Evolutionary conservation across 345 rosid species (phyloP).

Genomic region (Aegle marmelos): DNA sequence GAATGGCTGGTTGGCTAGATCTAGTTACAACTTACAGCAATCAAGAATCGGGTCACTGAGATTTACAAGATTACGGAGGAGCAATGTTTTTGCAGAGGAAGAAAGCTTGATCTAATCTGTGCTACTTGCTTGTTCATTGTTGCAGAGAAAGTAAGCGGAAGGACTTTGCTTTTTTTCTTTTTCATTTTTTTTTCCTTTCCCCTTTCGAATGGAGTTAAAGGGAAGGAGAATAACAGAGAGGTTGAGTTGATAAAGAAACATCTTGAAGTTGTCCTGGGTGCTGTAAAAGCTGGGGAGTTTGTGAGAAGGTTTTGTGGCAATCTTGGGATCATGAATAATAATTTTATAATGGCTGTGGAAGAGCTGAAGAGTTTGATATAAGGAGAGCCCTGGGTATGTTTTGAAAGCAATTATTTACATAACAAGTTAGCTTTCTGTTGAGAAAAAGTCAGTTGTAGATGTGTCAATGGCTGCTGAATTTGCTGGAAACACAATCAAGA

Average conservation of each 20-base stretch:
- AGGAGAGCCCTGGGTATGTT: slow-evolving; percentile 21
- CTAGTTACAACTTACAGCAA: background rate
- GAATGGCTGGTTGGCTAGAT: slow-evolving; percentile 12
- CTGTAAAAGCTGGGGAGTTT: background rate
- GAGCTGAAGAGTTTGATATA: slow-evolving; percentile 19
- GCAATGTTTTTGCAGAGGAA: background rate
- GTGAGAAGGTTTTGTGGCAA: slow-evolving; percentile 15
- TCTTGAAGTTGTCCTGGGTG: background rate
- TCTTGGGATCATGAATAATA: slow-evolving; percentile 17
- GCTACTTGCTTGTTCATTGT: slow-evolving; percentile 19
- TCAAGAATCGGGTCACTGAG: slow-evolving; percentile 12
- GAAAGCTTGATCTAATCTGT: background rate
- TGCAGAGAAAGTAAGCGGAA: slow-evolving; percentile 13
- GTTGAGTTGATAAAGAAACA: background rate
- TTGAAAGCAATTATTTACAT: slow-evolving; percentile 20
- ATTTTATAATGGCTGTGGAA: slow-evolving; percentile 8
- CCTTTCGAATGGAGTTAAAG: background rate
- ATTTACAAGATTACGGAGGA: slow-evolving; percentile 17
- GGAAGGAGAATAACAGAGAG: slow-evolving; percentile 12
- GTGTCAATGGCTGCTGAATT: slow-evolving; percentile 22
- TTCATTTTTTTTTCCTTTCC: too few species aligned
- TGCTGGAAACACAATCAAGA: slow-evolving; percentile 30
- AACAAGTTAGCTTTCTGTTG: slow-evolving; percentile 13
- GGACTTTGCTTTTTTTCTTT: too few species aligned
- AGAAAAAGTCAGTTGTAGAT: slow-evolving; percentile 19